A percentile compares a stretch with the other conserved stretches of the same genome.
phyloP scores from a whole-genome alignment of 129 eudicot species.

The Calendula officinalis region DNA sequence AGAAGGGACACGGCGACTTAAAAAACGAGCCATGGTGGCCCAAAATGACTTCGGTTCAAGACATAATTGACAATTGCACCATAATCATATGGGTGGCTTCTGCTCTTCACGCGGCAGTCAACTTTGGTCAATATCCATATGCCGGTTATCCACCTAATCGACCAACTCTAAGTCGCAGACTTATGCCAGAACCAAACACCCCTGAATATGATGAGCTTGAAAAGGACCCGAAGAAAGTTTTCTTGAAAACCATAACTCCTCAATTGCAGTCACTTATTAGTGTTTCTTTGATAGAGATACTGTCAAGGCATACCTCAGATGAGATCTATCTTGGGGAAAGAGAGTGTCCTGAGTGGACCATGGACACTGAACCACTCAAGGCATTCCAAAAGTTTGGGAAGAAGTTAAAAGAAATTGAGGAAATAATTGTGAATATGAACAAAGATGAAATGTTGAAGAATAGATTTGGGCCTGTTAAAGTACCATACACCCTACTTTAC shows the following conservation, averaged over 20 bases:
- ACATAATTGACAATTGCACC: conserved; percentile 35
- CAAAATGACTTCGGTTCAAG: conserved; percentile 28
- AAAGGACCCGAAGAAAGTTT: conserved; percentile 28
- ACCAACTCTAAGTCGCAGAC: conserved; percentile 45
- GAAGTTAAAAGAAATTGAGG: conserved; percentile 39
- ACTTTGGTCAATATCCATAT: conserved; percentile 60
- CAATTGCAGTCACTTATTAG: conserved; percentile 38
- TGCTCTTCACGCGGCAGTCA: conserved; percentile 65
- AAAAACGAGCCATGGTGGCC: conserved; percentile 68
- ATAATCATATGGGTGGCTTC: conserved; percentile 58
- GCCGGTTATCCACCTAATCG: conserved; percentile 51
- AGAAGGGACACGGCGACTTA: conserved; percentile 55
- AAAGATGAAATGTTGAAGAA: conserved; percentile 37
- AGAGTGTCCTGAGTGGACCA: conserved; percentile 46
- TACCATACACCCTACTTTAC: conserved; percentile 40
- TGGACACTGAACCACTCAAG: conserved; percentile 35
- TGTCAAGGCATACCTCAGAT: conserved; percentile 47
- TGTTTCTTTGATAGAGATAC: conserved; percentile 34
- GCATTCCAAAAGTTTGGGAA: conserved; percentile 42
- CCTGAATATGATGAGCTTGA: conserved; percentile 42
- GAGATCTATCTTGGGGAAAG: conserved; percentile 52
- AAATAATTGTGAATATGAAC: conserved; percentile 29
- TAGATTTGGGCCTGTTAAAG: conserved; percentile 34
- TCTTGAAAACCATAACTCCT: conserved; percentile 35
- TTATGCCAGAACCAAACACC: conserved; percentile 41